Evolutionary conservation across 345 rosid species (phyloP), one percentile per base, ranked within the genome.

Genomic region (Ceriops decandra): DNA sequence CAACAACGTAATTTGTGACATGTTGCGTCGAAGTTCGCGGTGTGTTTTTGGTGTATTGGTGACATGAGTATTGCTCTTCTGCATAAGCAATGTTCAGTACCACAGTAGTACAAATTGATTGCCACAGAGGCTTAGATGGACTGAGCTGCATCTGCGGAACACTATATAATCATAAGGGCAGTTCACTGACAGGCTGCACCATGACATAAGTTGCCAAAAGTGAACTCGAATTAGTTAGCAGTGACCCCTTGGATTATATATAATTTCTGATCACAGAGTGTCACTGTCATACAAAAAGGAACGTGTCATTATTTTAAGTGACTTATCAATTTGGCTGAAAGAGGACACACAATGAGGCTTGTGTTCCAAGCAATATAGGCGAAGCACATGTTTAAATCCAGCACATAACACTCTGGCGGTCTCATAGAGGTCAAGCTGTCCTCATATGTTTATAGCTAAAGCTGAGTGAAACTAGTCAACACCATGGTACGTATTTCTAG

Each of bases 321-420:
- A 69, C 72, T 17, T 46, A 69, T 72, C 64, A 58, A 61, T 66
- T 79, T 74, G 61, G 76, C 51, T 70, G 81, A 66, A 76, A 67
- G 49, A 64, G 66, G 72, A 78, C 64, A 75, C 74, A 22, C 30
- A 70, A 20, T 32, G 60, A 74, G 59, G 63, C 82, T 77, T 82
- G 16, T 61, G 73, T 74, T 82, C 80, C 75, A 75, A 82, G 85
- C 82, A 74, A 78, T 51, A 36, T 27, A 65, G 68, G 57, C 61
- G 31, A 57, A 53, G 62, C 20, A 17, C 15, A 53, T 51, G 33
- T 71, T 66, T 11, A 32, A 63, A 38, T 70, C 66, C 60, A 69
- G 69, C 46, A 53, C 26, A 47, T 52, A 67, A 74, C 82, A 77
- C 67, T 68, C 84, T 83, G 78, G 77, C 81, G 71, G 61, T 52